A percentile compares a stretch with the other conserved stretches of the same genome.
phyloP scores from a whole-genome alignment of 192 early-diverging fungal genomes.

The Coemansia umbellata region DNA sequence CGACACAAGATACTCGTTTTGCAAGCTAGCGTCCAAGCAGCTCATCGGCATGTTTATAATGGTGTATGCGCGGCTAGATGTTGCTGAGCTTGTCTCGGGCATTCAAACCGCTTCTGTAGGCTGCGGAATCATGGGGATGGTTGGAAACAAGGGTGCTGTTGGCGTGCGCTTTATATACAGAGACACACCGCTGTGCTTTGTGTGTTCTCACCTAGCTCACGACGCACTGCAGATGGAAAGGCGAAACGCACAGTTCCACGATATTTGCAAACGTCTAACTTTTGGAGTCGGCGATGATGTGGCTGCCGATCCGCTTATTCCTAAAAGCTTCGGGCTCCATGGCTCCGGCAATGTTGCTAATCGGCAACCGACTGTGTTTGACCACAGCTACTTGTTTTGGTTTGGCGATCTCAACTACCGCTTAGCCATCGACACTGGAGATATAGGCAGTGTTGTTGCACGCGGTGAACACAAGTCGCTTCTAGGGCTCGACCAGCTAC shows the following conservation, averaged over 20 bases:
- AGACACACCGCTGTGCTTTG: slow-evolving; percentile 81
- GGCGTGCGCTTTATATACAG: slow-evolving; percentile 70
- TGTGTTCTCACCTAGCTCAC: slow-evolving; percentile 91
- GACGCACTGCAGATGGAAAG: slow-evolving; percentile 70
- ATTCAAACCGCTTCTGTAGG: slow-evolving; percentile 68
- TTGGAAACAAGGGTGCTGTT: slow-evolving; percentile 95
- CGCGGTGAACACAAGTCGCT: slow-evolving; percentile 60
- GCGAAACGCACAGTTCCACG: slow-evolving; percentile 86
- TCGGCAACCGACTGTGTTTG: slow-evolving; percentile 55
- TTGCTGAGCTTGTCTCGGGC: slow-evolving; percentile 55
- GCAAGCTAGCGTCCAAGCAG: slow-evolving; percentile 73
- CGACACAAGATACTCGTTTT: slow-evolving; percentile 48
- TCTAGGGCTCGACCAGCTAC: slow-evolving; percentile 81
- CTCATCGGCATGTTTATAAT: slow-evolving; percentile 87
- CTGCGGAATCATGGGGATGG: slow-evolving; percentile 79
- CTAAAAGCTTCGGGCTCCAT: not conserved
- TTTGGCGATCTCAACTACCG: slow-evolving; percentile 97
- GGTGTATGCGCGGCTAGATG: slow-evolving; percentile 63
- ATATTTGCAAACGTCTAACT: slow-evolving; percentile 68
- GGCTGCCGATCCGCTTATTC: slow-evolving; percentile 25
- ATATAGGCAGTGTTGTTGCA: slow-evolving; percentile 56
- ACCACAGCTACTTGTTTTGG: slow-evolving; percentile 78
- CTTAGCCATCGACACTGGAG: slow-evolving; percentile 60
- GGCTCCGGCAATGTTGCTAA: not conserved
- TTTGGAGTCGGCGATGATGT: slow-evolving; percentile 52